phyloP scores from a whole-genome alignment of 257 asterid species.

The Scutellaria minor region DNA sequence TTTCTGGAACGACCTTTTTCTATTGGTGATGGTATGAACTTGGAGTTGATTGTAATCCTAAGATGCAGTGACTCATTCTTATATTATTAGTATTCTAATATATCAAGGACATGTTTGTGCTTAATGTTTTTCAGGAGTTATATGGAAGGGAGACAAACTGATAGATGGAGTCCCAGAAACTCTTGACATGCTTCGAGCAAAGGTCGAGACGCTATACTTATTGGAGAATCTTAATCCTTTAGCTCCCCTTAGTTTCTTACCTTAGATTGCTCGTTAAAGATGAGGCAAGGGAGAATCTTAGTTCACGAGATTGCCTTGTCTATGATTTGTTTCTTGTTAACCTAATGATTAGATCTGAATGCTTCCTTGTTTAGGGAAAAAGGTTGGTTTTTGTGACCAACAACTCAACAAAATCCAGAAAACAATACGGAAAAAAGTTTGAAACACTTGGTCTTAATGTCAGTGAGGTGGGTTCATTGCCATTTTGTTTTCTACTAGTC shows the following conservation, averaged over 20 bases:
- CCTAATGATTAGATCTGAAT: conserved; percentile 28
- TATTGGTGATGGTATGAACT: background rate
- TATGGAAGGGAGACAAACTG: conserved; percentile 97
- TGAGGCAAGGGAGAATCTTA: conserved; percentile 29
- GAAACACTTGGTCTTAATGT: conserved; percentile 92
- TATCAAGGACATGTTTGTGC: background rate
- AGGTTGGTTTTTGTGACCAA: conserved; percentile 96
- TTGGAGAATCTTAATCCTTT: background rate
- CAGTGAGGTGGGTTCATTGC: conserved; percentile 63
- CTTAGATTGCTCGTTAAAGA: background rate
- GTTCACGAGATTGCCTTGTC: conserved; percentile 13
- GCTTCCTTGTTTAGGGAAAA: conserved; percentile 71
- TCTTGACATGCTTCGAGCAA: conserved; percentile 89
- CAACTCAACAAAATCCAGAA: conserved; percentile 97
- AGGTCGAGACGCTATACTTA: conserved; percentile 52
- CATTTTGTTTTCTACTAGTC: conserved; percentile 16
- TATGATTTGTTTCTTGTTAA: conserved; percentile 18
- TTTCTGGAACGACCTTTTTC: conserved; percentile 7
- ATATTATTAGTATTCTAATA: background rate
- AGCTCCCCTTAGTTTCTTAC: no score
- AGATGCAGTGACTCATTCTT: conserved; percentile 20
- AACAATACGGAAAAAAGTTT: conserved; percentile 93
- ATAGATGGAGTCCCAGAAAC: conserved; percentile 99
- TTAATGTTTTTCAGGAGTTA: conserved; percentile 68
- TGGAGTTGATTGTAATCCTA: conserved; percentile 7